Conservation (phyloP, 2,329 filamentous ascomycete genomes). For the Ophiocordyceps camponoti-saundersi region DNA sequence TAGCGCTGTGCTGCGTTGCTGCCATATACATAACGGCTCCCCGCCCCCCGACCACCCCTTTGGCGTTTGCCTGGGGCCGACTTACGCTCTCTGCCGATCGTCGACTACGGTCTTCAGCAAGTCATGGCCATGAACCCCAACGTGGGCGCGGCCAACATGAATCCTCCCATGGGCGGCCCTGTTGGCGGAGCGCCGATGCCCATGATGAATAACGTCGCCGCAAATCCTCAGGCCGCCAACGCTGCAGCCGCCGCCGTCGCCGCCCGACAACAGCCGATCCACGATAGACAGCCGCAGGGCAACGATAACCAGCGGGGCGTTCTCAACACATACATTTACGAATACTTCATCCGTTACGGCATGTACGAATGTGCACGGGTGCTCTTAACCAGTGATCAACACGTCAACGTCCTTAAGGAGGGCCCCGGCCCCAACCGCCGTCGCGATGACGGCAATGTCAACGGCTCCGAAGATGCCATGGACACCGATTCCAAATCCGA, state of each 20-base stretch:
- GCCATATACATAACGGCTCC: slow-evolving; percentile 9
- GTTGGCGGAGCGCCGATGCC: slow-evolving; percentile 43
- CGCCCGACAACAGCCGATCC: slow-evolving; percentile 22
- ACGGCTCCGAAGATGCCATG: slow-evolving; percentile 60
- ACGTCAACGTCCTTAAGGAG: slow-evolving; percentile 49
- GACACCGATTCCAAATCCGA: slow-evolving; percentile 73
- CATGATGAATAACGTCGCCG: slow-evolving; percentile 47
- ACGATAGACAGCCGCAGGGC: slow-evolving; percentile 24
- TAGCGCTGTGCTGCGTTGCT: slow-evolving; percentile 10
- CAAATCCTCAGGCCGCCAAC: slow-evolving; percentile 17
- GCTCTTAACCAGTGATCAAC: slow-evolving; percentile 49
- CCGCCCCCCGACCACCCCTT: neutral
- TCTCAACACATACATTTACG: slow-evolving; percentile 79
- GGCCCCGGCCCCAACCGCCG: slow-evolving; percentile 55
- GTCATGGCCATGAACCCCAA: slow-evolving; percentile 38
- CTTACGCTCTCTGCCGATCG: neutral
- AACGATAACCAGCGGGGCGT: slow-evolving; percentile 34
- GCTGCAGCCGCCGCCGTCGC: slow-evolving; percentile 11
- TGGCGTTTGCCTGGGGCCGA: slow-evolving; percentile 1
- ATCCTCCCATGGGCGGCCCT: slow-evolving; percentile 44
- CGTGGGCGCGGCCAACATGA: slow-evolving; percentile 51
- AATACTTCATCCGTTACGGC: slow-evolving; percentile 73
- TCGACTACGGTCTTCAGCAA: neutral
- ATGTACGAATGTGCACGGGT: slow-evolving; percentile 73
- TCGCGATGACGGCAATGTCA: slow-evolving; percentile 48